Conservation (phyloP, 2,329 filamentous ascomycete genomes). For the Aspergillus novofumigatus region DNA sequence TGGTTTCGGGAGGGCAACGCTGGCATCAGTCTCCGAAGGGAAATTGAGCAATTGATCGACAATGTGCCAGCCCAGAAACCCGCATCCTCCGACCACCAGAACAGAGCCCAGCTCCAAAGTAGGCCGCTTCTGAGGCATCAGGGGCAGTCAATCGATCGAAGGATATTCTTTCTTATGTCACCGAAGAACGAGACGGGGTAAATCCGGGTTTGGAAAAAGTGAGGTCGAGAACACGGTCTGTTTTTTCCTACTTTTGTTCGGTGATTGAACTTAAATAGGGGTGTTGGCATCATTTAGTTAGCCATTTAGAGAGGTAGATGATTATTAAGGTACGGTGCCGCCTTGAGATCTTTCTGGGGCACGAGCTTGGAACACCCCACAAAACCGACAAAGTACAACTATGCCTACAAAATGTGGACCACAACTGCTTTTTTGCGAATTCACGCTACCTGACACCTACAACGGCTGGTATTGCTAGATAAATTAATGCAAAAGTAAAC, state of each 20-base stretch:
- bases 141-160: slow-evolving; percentile 1
- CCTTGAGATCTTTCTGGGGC: background rate
- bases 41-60: slow-evolving; percentile 67
- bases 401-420: background rate
- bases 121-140: slow-evolving; percentile 29
- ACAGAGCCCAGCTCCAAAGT: slow-evolving; percentile 59
- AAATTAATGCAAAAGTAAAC: background rate
- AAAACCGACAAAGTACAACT: background rate
- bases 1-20: slow-evolving; percentile 34
- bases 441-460: background rate
- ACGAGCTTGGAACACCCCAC: background rate
- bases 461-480: background rate
- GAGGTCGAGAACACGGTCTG: background rate
- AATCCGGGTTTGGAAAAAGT: background rate
- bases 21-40: slow-evolving; percentile 44
- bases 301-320: background rate
- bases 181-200: background rate
- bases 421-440: background rate
- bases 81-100: slow-evolving; percentile 77
- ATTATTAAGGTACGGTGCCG: background rate
- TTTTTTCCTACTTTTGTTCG: too few species aligned
- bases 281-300: too few species aligned
- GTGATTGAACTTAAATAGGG: background rate
- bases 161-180: background rate
- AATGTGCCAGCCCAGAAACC: slow-evolving; percentile 79